phyloP scores from a whole-genome alignment of 2,329 filamentous ascomycete genomes.

The Pleurostoma richardsiae region DNA sequence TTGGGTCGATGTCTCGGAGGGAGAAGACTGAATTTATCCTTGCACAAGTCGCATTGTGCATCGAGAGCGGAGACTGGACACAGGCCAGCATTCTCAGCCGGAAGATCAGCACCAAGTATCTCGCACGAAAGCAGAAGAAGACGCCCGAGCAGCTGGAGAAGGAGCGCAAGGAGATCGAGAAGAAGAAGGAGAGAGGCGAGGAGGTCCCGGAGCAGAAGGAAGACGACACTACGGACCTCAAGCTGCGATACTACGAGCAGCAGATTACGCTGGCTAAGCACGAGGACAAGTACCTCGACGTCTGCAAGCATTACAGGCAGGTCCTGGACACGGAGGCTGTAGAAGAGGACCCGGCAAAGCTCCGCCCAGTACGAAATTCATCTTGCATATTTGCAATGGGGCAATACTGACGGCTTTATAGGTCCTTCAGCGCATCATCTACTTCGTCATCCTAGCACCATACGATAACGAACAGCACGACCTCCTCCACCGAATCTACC shows the following conservation, averaged over 20 bases:
- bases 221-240: constrained; percentile 93
- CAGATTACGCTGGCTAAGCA: constrained; percentile 95
- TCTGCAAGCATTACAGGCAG: constrained; percentile 96
- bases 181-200: constrained; percentile 73
- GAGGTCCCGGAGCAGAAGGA: constrained; percentile 73
- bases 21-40: constrained; percentile 99
- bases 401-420: not conserved
- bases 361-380: constrained; percentile 65
- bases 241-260: constrained; percentile 92
- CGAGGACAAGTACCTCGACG: constrained; percentile 94
- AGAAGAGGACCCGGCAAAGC: constrained; percentile 80
- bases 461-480: constrained; percentile 99
- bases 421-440: constrained; percentile 66
- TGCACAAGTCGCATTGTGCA: constrained; percentile 89
- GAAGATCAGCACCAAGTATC: constrained; percentile 95
- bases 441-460: constrained; percentile 92
- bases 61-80: constrained; percentile 92
- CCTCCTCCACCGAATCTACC: constrained; percentile 86
- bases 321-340: constrained; percentile 95
- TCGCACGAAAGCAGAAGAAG: constrained; percentile 87
- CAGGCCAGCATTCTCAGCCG: constrained; percentile 90
- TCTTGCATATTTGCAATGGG: not conserved
- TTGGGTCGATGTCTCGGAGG: constrained; percentile 93
- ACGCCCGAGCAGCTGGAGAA: constrained; percentile 84
- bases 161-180: constrained; percentile 82